Evolutionary conservation across 2,329 filamentous ascomycete species (phyloP).

Genomic region (Mollisia scopiformis): DNA sequence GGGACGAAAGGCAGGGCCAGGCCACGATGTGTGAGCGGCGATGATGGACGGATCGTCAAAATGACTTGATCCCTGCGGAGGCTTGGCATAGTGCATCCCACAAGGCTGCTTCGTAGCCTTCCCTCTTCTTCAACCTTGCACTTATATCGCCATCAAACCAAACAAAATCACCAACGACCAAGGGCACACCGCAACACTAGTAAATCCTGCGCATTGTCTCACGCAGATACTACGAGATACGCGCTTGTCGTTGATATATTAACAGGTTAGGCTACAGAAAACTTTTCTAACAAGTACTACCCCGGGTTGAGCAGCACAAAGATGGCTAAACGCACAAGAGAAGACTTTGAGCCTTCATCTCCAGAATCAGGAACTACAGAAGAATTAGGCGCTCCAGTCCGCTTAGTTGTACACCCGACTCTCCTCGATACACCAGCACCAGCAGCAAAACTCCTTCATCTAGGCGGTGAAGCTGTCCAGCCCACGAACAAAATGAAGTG

Average conservation of each 20-base stretch:
- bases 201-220: no score
- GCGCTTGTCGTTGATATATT: constrained; percentile 4
- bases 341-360: constrained; percentile 48
- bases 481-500: constrained; percentile 70
- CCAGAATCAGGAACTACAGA: constrained; percentile 36
- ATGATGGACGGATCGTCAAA: not conserved
- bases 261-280: constrained; percentile 3
- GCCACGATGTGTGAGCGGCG: not conserved
- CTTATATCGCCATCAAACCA: no score
- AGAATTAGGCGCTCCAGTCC: constrained; percentile 28
- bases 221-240: not conserved
- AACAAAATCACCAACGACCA: no score
- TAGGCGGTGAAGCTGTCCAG: constrained; percentile 40
- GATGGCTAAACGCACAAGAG: constrained; percentile 65
- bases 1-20: not conserved
- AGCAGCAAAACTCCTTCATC: constrained; percentile 59
- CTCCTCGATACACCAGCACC: constrained; percentile 23
- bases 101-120: not conserved
- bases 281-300: constrained; percentile 35
- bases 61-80: not conserved
- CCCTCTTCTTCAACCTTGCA: not conserved
- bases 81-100: not conserved
- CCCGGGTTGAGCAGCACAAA: constrained; percentile 36
- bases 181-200: no score
- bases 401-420: constrained; percentile 30